A percentile compares a stretch with the other conserved stretches of the same genome.
phyloP scores from a whole-genome alignment of 2,329 filamentous ascomycete species.

The Phoma sp. region DNA sequence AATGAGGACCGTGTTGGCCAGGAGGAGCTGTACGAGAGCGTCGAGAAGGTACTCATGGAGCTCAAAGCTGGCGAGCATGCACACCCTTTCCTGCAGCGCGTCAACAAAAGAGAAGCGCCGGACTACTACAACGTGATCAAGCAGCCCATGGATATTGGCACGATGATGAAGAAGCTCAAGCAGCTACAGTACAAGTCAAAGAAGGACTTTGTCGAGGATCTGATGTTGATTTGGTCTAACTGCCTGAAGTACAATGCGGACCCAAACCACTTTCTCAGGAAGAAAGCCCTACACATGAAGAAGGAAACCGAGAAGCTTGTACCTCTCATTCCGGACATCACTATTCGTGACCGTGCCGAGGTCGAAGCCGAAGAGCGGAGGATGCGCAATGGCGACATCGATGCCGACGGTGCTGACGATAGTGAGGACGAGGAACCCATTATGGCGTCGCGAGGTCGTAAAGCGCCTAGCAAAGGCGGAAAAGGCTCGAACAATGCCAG shows the following conservation, averaged over 20 bases:
- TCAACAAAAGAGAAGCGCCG: conserved; percentile 96
- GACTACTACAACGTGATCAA: conserved; percentile 96
- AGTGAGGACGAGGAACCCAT: conserved; percentile 94
- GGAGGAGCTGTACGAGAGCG: conserved; percentile 95
- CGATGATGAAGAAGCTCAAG: conserved; percentile 98
- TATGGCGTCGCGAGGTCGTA: conserved; percentile 94
- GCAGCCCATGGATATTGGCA: conserved; percentile 95
- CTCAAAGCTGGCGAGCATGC: conserved; percentile 98
- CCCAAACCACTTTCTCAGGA: conserved; percentile 82
- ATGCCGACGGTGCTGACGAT: conserved; percentile 84
- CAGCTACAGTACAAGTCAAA: conserved; percentile 68
- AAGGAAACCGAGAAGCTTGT: conserved; percentile 98
- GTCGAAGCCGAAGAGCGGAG: conserved; percentile 78
- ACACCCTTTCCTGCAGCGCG: conserved; percentile 89
- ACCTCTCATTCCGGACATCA: conserved; percentile 90
- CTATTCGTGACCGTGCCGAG: conserved; percentile 88
- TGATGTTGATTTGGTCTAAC: conserved; percentile 96
- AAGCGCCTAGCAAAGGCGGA: conserved; percentile 78
- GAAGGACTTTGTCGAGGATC: conserved; percentile 89
- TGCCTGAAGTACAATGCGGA: conserved; percentile 96
- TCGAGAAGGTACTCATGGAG: conserved; percentile 96
- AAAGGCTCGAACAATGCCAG: conserved; percentile 70
- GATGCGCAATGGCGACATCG: conserved; percentile 81
- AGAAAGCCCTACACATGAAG: conserved; percentile 94
- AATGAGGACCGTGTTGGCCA: conserved; percentile 97